These are phyloP conservation scores for Tetrapyrgos nigripes DNA, from an alignment of 1,284 basidiomycete species.

Conservation along the genomic window DNA sequence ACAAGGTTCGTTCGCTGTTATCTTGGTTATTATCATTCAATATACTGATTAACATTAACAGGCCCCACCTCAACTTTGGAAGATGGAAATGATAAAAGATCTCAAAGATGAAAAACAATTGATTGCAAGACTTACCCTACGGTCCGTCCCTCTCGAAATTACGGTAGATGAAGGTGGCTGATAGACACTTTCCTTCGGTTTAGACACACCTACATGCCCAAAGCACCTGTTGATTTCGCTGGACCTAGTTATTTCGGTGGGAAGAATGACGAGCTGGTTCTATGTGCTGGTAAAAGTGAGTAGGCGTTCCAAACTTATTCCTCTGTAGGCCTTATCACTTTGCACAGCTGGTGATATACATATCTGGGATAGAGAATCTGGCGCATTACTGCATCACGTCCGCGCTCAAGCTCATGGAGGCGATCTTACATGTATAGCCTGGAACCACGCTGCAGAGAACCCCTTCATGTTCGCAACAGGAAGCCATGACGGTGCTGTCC, in stretches of 20 bases:
- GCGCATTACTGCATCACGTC: constrained; percentile 68
- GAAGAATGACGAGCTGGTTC: constrained; percentile 74
- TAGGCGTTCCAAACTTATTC: no score
- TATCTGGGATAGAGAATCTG: constrained; percentile 85
- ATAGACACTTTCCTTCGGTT: no score
- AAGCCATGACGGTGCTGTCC: constrained; percentile 74
- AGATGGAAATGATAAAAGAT: constrained; percentile 68
- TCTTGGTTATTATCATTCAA: constrained; percentile 7
- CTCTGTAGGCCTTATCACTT: no score
- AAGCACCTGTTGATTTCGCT: constrained; percentile 71
- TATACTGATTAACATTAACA: constrained; percentile 31
- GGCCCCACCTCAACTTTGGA: constrained; percentile 85
- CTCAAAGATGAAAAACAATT: constrained; percentile 34
- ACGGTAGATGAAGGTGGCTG: no score
- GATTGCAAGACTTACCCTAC: constrained; percentile 14
- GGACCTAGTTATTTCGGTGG: constrained; percentile 84
- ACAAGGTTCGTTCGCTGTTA: constrained; percentile 53
- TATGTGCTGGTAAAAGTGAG: constrained; percentile 78
- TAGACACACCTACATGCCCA: constrained; percentile 77
- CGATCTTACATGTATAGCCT: constrained; percentile 78
- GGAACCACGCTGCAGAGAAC: constrained; percentile 70
- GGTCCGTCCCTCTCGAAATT: constrained; percentile 8
- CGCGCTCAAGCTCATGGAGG: constrained; percentile 64
- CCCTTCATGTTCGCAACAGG: constrained; percentile 84
- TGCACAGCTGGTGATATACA: constrained; percentile 74